Base-by-base conservation (phyloP, 2,329 filamentous ascomycete genomes). In the Pseudopyricularia cyperi region DNA sequence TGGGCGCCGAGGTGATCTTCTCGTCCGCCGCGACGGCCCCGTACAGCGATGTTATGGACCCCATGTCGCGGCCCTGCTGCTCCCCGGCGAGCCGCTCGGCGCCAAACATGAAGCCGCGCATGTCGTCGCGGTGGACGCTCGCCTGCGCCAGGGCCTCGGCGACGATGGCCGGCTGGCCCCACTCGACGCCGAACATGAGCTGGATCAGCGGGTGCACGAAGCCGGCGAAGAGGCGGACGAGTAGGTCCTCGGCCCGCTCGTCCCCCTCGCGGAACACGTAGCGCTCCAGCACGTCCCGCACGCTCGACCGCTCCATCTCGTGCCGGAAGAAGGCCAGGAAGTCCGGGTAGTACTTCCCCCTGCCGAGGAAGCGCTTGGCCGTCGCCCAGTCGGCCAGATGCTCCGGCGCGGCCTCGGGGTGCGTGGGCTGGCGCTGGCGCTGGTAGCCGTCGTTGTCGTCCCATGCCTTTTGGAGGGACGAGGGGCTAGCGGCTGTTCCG, bases 131-230 rank as follows among this genome's bases (percentile, higher is more conserved):
- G 61, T 94, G 87, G 2, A 89, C 78, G 7, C 84, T 80, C 1
- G 85, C 74, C 68, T 94, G 83, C 1, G 89, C 87, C 17, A 95
- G 77, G 1, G 72, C 89, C 67, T 91, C 80, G 6, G 89, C 87
- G 28, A 95, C 74, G 54, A 95, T 81, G 35, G 85, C 85, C 2
- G 87, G 87, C 62, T 95, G 88, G 9, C 76, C 65, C 70, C 89
- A 95, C 63, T 95, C 89, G 34, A 95, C 63, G 4, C 86, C 89
- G 62, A 89, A 95, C 48, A 89, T 86, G 19, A 95, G 75, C 62
- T 95, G 88, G 56, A 95, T 90, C 15, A 93, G 68, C 2, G 89
- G 88, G 61, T 95, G 88, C 2, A 89, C 59, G 56, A 91, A 76
- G 0, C 85, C 83, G 15, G 75, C 76, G 61, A 79, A 89, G 60